Conservation (phyloP, 2,329 filamentous ascomycete species). For the Aspergillus pseudonomiae region DNA sequence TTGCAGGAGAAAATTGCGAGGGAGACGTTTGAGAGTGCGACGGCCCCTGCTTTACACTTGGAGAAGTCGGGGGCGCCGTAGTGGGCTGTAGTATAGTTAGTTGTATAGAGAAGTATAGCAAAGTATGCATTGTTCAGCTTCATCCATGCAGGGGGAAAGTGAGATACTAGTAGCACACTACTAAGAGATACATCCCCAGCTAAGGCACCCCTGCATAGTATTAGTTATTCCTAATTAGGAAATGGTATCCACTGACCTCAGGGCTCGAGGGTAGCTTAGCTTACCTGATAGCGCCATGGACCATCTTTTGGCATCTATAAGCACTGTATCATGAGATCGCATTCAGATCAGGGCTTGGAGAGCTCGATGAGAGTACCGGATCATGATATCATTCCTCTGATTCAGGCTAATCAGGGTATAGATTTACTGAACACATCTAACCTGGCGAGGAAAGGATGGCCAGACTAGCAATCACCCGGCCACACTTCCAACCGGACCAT, state of each 20-base stretch:
- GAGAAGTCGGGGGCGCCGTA: background rate
- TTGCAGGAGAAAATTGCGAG: constrained; percentile 2
- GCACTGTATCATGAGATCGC: background rate
- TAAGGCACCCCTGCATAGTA: background rate
- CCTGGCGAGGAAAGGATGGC: background rate
- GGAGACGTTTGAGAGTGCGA: background rate
- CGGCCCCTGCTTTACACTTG: too few relatives aligned
- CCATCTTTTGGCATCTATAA: background rate
- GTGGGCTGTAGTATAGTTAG: too few relatives aligned
- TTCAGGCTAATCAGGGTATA: too few relatives aligned
- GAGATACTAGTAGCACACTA: too few relatives aligned
- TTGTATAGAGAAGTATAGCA: background rate
- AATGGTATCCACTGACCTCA: background rate
- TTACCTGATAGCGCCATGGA: too few relatives aligned
- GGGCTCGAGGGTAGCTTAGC: too few relatives aligned
- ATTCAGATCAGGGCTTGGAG: background rate
- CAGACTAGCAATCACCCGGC: background rate
- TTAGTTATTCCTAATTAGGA: background rate
- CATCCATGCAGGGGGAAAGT: too few relatives aligned
- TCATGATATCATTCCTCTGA: background rate
- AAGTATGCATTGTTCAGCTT: background rate
- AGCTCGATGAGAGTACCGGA: background rate
- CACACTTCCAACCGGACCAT: background rate
- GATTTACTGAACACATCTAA: background rate
- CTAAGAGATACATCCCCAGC: background rate